Percentiles rank a stretch among this genome's conserved stretches.
Conservation (phyloP, 768 basidiomycete genomes). For the Tricholoma furcatifolium region DNA sequence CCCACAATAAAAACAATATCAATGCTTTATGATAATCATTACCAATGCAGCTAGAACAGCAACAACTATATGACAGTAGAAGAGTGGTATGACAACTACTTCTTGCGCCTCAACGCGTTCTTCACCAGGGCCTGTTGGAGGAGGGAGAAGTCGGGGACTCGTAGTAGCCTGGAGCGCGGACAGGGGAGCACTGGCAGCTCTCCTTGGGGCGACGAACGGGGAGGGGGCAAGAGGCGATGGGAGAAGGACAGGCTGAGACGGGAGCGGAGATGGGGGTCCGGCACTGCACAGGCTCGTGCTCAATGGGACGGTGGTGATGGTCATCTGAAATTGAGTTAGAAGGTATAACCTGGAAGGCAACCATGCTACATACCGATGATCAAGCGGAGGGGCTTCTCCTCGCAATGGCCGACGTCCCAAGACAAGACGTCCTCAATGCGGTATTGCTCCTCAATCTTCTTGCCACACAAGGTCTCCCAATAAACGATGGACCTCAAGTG, state of each 20-base stretch:
- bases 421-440: conserved; percentile 26
- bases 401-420: conserved; percentile 30
- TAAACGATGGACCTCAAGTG: conserved; percentile 35
- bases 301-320: not conserved
- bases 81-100: not conserved
- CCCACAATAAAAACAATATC: not conserved
- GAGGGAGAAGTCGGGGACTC: not conserved
- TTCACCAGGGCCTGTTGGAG: no score
- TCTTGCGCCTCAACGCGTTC: not conserved
- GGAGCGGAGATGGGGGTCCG: not conserved
- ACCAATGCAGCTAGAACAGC: not conserved
- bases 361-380: conserved; percentile 30
- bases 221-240: not conserved
- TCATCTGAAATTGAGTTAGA: conserved; percentile 7
- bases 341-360: not conserved
- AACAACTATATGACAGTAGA: not conserved
- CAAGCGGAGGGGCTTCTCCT: conserved; percentile 34
- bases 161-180: no score
- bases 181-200: no score
- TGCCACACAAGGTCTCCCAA: conserved; percentile 40
- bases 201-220: not conserved
- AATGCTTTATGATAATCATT: conserved; percentile 3
- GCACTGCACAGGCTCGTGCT: not conserved
- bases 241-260: not conserved
- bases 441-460: conserved; percentile 25